Evolutionary conservation across 345 rosid species (phyloP).

Genomic region (Populus euphratica): DNA sequence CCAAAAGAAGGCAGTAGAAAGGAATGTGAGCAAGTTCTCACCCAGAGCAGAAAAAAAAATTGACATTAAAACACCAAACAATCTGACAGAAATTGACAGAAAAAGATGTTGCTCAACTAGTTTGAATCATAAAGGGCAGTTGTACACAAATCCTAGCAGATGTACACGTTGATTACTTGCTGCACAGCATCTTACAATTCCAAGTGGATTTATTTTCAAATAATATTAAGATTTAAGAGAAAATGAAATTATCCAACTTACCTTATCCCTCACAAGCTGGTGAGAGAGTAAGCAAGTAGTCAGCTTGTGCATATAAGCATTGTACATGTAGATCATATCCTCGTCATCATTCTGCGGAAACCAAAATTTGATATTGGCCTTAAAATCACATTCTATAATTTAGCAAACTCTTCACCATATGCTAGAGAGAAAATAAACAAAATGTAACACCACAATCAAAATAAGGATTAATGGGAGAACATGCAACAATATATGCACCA

Average conservation of each 20-base stretch:
- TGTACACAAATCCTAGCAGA: neutral
- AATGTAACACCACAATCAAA: neutral
- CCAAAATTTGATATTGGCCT: neutral
- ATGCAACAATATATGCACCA: neutral
- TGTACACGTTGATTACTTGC: neutral
- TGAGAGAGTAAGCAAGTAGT: constrained; percentile 84
- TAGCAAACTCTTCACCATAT: neutral
- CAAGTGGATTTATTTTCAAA: neutral
- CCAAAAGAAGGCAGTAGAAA: no score
- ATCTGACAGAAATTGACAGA: no score
- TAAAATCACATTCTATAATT: neutral
- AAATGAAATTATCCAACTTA: constrained; percentile 26
- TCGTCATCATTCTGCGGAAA: constrained; percentile 57
- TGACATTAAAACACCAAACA: no score
- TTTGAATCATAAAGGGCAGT: neutral
- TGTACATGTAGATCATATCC: constrained; percentile 84
- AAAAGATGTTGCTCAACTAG: neutral
- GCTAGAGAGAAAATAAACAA: neutral
- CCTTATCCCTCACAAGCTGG: constrained; percentile 89
- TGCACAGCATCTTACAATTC: neutral
- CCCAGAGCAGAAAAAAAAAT: no score
- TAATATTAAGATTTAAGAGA: neutral
- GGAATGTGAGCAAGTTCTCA: no score
- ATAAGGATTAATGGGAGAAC: neutral
- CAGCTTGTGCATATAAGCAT: constrained; percentile 90